phyloP scores from a whole-genome alignment of 805 yeast species.

The Kuraishia ogatae region DNA sequence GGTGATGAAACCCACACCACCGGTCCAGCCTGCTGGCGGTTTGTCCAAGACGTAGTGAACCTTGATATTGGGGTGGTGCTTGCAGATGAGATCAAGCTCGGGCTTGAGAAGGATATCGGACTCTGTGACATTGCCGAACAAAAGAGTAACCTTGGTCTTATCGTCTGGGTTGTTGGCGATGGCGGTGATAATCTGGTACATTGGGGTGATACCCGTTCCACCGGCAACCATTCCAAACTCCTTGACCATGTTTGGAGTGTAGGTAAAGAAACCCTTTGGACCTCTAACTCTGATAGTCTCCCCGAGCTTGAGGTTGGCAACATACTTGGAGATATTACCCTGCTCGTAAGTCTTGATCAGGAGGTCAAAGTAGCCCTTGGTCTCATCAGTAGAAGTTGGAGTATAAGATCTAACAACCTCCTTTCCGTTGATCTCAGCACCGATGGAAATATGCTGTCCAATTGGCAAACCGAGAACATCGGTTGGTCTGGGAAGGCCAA shows the following conservation, averaged over 20 bases:
- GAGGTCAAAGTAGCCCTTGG: slow-evolving; percentile 75
- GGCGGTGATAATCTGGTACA: slow-evolving; percentile 86
- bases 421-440: slow-evolving; percentile 68
- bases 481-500: slow-evolving; percentile 67
- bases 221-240: slow-evolving; percentile 89
- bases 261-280: slow-evolving; percentile 84
- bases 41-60: slow-evolving; percentile 71
- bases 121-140: slow-evolving; percentile 76
- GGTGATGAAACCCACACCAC: slow-evolving; percentile 75
- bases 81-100: slow-evolving; percentile 64
- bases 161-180: slow-evolving; percentile 72
- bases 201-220: slow-evolving; percentile 95
- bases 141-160: slow-evolving; percentile 60
- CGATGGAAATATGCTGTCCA: slow-evolving; percentile 87
- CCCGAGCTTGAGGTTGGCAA: slow-evolving; percentile 69
- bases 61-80: slow-evolving; percentile 49
- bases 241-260: slow-evolving; percentile 68
- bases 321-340: slow-evolving; percentile 74
- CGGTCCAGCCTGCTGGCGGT: slow-evolving; percentile 66
- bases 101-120: slow-evolving; percentile 74
- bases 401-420: slow-evolving; percentile 84
- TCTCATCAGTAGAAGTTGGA: slow-evolving; percentile 71
- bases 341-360: slow-evolving; percentile 78
- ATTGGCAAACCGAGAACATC: slow-evolving; percentile 83
- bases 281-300: slow-evolving; percentile 75